These are phyloP conservation scores for Marsdenia floribunda DNA, from an alignment of 257 asterid species.

Conservation along the genomic window DNA sequence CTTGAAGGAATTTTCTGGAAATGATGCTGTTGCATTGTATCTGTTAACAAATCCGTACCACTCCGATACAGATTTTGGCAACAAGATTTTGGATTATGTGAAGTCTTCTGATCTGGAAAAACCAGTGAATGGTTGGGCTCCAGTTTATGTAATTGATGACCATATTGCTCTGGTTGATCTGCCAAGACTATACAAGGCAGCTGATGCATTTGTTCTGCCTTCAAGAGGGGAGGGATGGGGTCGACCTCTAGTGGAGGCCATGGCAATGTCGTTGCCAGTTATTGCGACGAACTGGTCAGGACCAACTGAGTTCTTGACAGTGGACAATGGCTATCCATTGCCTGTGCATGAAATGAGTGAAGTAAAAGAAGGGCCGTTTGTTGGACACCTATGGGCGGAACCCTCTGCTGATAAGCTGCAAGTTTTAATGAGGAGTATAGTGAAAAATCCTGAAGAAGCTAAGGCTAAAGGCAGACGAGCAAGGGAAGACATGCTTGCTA, in stretches of 20 bases:
- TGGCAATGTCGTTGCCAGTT: slow-evolving; percentile 84
- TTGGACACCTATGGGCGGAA: slow-evolving; percentile 86
- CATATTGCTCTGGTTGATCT: slow-evolving; percentile 73
- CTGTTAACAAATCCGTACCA: slow-evolving; percentile 71
- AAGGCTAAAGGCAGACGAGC: slow-evolving; percentile 55
- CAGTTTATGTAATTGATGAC: slow-evolving; percentile 49
- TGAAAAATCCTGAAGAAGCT: slow-evolving; percentile 45
- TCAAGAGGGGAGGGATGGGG: slow-evolving; percentile 98
- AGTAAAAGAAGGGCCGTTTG: slow-evolving; percentile 66
- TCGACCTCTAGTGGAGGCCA: slow-evolving; percentile 83
- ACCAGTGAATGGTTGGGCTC: slow-evolving; percentile 56
- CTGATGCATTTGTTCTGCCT: slow-evolving; percentile 63
- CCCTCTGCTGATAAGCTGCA: slow-evolving; percentile 61
- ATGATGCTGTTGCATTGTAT: slow-evolving; percentile 50
- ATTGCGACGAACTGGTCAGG: slow-evolving; percentile 95
- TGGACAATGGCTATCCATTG: slow-evolving; percentile 66
- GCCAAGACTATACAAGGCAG: slow-evolving; percentile 58
- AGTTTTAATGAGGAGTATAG: slow-evolving; percentile 47
- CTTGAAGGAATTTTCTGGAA: slow-evolving; percentile 51
- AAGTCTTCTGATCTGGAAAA: slow-evolving; percentile 40
- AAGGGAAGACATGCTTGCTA: slow-evolving; percentile 57
- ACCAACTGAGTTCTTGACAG: slow-evolving; percentile 68
- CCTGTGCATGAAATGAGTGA: slow-evolving; percentile 52
- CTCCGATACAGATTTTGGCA: slow-evolving; percentile 50
- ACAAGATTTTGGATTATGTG: slow-evolving; percentile 56